A percentile compares a stretch with the other conserved stretches of the same genome.
Conservation (phyloP, 2,329 filamentous ascomycete species). For the Didymella segeticola region DNA sequence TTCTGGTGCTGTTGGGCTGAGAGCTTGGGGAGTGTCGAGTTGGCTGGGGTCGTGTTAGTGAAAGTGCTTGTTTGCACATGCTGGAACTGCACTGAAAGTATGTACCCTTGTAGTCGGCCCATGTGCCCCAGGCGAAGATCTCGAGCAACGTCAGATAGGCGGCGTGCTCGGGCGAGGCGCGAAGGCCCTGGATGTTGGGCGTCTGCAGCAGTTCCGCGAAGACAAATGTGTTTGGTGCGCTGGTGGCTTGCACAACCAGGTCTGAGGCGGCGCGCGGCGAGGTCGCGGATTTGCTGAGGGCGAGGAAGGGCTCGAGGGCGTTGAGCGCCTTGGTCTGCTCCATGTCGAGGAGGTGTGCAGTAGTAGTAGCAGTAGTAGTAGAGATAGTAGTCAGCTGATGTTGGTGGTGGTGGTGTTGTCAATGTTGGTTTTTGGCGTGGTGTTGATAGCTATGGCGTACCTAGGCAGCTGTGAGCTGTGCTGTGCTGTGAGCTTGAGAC, state of each 20-base stretch:
- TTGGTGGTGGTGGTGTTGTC: too few relatives aligned
- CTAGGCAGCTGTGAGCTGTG: too few relatives aligned
- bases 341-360: slow-evolving; percentile 61
- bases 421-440: too few relatives aligned
- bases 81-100: background rate
- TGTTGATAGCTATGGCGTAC: too few relatives aligned
- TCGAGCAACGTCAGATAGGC: slow-evolving; percentile 74
- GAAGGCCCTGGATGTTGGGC: slow-evolving; percentile 77
- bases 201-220: slow-evolving; percentile 91
- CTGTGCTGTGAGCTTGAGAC: too few relatives aligned
- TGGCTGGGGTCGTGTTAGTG: slow-evolving; percentile 20
- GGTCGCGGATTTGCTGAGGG: slow-evolving; percentile 83
- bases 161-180: slow-evolving; percentile 67
- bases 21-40: slow-evolving; percentile 71
- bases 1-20: slow-evolving; percentile 78
- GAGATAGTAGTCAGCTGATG: too few relatives aligned
- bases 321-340: slow-evolving; percentile 72
- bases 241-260: slow-evolving; percentile 85
- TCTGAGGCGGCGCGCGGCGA: slow-evolving; percentile 85
- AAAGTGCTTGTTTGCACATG: too few relatives aligned
- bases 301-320: slow-evolving; percentile 81
- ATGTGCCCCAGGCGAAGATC: slow-evolving; percentile 93
- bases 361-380: too few relatives aligned
- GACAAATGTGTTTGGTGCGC: slow-evolving; percentile 86
- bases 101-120: slow-evolving; percentile 73